Evolutionary conservation across 805 yeast genomes (phyloP).

Genomic region (Starmera dryadoides): DNA sequence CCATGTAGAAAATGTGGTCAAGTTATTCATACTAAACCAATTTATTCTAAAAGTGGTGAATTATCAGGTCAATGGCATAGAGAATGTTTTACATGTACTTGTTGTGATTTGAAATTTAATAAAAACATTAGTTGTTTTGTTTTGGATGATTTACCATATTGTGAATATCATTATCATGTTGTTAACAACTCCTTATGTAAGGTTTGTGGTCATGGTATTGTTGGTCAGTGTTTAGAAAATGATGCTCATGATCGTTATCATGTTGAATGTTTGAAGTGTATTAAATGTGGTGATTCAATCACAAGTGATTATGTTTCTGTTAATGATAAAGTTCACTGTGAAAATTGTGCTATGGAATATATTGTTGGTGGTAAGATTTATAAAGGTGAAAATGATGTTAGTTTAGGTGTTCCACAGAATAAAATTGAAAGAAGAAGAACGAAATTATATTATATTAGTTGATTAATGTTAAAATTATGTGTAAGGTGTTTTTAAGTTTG

Average conservation of each 20-base stretch:
- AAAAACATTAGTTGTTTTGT: slow-evolving; percentile 69
- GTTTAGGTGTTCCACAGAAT: neutral
- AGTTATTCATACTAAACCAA: slow-evolving; percentile 54
- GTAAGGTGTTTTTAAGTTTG: no score
- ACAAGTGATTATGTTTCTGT: slow-evolving; percentile 48
- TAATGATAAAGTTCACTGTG: slow-evolving; percentile 45
- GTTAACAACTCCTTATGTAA: slow-evolving; percentile 71
- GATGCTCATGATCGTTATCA: slow-evolving; percentile 72
- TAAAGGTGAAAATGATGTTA: neutral
- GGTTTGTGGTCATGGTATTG: slow-evolving; percentile 68
- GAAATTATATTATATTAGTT: neutral
- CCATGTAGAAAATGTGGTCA: slow-evolving; percentile 72
- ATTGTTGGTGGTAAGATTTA: slow-evolving; percentile 1
- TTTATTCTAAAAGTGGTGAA: slow-evolving; percentile 78
- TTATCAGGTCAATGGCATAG: slow-evolving; percentile 93
- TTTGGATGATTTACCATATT: slow-evolving; percentile 71
- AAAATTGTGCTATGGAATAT: slow-evolving; percentile 20
- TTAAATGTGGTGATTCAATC: slow-evolving; percentile 46
- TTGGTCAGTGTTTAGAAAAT: slow-evolving; percentile 84
- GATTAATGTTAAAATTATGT: neutral
- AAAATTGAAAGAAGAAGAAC: slow-evolving; percentile 22
- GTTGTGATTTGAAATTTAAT: slow-evolving; percentile 51
- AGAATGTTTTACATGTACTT: slow-evolving; percentile 68
- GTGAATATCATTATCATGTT: slow-evolving; percentile 69
- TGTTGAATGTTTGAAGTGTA: slow-evolving; percentile 62